Evolutionary conservation across 805 yeast species (phyloP).

Genomic region (Wickerhamiella cacticola): DNA sequence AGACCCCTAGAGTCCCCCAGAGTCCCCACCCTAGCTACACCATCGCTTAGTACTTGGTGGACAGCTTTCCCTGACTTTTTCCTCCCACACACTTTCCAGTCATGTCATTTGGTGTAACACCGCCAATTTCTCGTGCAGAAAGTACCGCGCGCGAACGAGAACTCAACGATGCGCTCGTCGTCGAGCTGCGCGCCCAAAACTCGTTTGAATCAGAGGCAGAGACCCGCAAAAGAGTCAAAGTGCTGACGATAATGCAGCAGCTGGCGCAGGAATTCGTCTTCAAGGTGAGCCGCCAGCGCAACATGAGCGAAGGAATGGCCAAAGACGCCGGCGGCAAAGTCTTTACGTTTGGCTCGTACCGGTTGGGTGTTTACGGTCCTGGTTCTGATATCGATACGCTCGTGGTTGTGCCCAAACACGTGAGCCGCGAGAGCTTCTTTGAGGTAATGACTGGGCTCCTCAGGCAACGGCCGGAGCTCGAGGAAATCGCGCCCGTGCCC

Average conservation of each 20-base stretch:
- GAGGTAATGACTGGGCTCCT: constrained; percentile 61
- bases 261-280: constrained; percentile 73
- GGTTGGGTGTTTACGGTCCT: constrained; percentile 94
- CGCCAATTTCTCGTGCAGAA: constrained; percentile 73
- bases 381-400: constrained; percentile 96
- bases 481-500: constrained; percentile 86
- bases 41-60: too few relatives aligned
- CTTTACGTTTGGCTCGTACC: constrained; percentile 90
- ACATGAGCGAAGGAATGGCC: constrained; percentile 97
- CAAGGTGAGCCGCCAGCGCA: constrained; percentile 62
- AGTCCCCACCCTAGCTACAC: too few relatives aligned
- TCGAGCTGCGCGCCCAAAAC: constrained; percentile 67
- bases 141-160: constrained; percentile 71
- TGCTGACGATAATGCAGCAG: constrained; percentile 57
- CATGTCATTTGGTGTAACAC: constrained; percentile 55
- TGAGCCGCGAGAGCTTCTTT: constrained; percentile 80
- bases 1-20: too few relatives aligned
- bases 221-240: constrained; percentile 66
- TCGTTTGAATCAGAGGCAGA: constrained; percentile 84
- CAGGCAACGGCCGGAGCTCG: constrained; percentile 64
- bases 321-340: constrained; percentile 94
- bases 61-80: neutral
- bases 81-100: neutral
- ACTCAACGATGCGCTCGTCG: constrained; percentile 63
- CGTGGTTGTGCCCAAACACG: constrained; percentile 95